Evolutionary conservation across 768 basidiomycete genomes (phyloP), one percentile per base, ranked within the genome.

Genomic region (Tylopilus felleus): DNA sequence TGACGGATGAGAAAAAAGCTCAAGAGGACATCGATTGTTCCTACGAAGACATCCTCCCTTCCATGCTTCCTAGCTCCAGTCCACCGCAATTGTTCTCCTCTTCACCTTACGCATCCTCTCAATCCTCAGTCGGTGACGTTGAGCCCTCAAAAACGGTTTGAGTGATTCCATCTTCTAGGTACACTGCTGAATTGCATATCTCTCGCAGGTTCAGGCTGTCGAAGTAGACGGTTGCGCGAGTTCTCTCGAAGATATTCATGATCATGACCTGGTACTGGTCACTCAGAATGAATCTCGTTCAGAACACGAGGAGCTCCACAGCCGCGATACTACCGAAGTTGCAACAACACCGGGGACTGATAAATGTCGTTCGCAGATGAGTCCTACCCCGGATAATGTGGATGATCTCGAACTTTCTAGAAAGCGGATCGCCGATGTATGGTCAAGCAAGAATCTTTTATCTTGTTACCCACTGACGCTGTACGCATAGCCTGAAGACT

Each of bases 41-140:
- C 3, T 47, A 16, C 51, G 56, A 57, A 1, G 47, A 61, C 13
- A 23, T 56, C 21, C 47, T 38, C 3, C 68, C 67, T 49, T 65
- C 68, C 43, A 53, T 59, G 13, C 69, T 62, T 33, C 79, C 77
- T 25, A 77, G 74, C 55, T 83, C 81, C 10, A 82, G 79, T 57
- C 80, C 81, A 46, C 60, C 65, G 8, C 63, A 65, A 17, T n/a
- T 75, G 38, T 74, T 80, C 60, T 71, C 74, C 55, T 73, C 78
- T 45, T 77, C 79, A 8, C 74, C 78, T 5, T 57, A 64, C n/a
- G 60, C 55, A 29, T 70, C 65, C 13, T 73, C 75, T 25, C 67
- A 67, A 39, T 71, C 71, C 21, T 68, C 69, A 2, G 55, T 49
- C 6, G 36, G 39, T 10, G 58, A 38, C 17, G 14, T 19, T 35